Percentiles rank a stretch among this genome's conserved stretches.
phyloP scores from a whole-genome alignment of 176 grass and related monocot species.

The Puya raimondii region DNA sequence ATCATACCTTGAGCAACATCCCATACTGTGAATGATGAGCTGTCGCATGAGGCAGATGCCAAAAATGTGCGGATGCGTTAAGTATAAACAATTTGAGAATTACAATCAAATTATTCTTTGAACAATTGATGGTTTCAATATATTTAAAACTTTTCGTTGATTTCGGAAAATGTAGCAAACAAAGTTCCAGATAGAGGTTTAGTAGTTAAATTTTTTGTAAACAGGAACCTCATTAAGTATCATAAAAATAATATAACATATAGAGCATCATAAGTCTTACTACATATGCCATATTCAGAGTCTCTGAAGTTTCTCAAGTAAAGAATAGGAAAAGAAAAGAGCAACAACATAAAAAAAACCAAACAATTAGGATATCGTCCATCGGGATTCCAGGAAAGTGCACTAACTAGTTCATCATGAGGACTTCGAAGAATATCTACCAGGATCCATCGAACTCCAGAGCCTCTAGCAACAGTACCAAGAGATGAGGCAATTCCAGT shows the following conservation, averaged over 20 bases:
- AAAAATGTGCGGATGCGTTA: slow-evolving; percentile 75
- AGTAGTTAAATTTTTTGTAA: neutral
- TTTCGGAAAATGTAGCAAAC: neutral
- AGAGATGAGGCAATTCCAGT: slow-evolving; percentile 40
- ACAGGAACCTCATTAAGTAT: neutral
- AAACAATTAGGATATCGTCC: slow-evolving; percentile 63
- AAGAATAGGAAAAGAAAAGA: slow-evolving; percentile 2
- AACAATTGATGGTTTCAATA: neutral
- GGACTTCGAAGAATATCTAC: slow-evolving; percentile 64
- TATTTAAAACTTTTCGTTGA: neutral
- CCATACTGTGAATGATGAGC: slow-evolving; percentile 95
- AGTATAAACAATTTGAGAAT: slow-evolving; percentile 24
- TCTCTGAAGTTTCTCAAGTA: neutral
- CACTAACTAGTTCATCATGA: slow-evolving; percentile 48
- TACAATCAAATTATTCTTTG: slow-evolving; percentile 5
- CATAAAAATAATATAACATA: neutral
- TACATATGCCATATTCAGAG: neutral
- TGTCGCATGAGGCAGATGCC: slow-evolving; percentile 71
- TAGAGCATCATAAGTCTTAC: neutral
- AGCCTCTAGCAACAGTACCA: slow-evolving; percentile 55
- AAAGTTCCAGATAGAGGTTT: slow-evolving; percentile 1
- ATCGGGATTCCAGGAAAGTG: slow-evolving; percentile 81
- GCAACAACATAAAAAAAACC: neutral
- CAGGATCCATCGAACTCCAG: slow-evolving; percentile 61
- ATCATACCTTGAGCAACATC: slow-evolving; percentile 80